phyloP scores from a whole-genome alignment of 345 rosid species.

The Salix suchowensis region DNA sequence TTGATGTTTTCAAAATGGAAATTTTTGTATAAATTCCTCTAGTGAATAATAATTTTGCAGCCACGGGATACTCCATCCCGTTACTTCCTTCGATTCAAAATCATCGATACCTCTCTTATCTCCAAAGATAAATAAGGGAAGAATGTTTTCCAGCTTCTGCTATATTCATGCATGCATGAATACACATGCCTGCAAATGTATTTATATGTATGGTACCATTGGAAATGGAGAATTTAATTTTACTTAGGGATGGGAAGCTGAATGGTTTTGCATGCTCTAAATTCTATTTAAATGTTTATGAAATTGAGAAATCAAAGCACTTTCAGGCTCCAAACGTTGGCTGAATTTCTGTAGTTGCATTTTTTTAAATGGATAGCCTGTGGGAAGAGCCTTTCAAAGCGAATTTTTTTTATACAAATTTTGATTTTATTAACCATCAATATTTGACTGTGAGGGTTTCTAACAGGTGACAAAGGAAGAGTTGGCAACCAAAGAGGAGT shows the following conservation, averaged over 20 bases:
- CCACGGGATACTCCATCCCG: background rate
- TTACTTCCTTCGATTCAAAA: background rate
- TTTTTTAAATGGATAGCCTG: background rate
- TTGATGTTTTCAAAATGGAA: conserved; percentile 5
- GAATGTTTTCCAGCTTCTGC: background rate
- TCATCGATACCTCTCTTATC: background rate
- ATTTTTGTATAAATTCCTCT: background rate
- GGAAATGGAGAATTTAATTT: background rate
- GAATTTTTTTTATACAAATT: background rate
- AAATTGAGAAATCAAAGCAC: background rate
- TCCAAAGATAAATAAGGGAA: background rate
- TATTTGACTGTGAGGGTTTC: conserved; percentile 10
- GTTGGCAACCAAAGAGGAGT: conserved; percentile 71
- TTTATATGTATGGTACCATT: background rate
- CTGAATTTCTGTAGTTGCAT: background rate
- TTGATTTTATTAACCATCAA: background rate
- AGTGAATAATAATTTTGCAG: background rate
- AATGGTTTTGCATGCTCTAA: background rate
- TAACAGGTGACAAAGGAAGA: conserved; percentile 97
- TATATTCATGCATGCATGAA: background rate
- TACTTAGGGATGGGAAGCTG: background rate
- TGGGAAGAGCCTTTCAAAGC: background rate
- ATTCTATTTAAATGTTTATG: background rate
- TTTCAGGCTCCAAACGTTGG: background rate
- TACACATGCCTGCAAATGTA: background rate